Conservation (phyloP, 2,329 filamentous ascomycete genomes). For the Calonectria montana region DNA sequence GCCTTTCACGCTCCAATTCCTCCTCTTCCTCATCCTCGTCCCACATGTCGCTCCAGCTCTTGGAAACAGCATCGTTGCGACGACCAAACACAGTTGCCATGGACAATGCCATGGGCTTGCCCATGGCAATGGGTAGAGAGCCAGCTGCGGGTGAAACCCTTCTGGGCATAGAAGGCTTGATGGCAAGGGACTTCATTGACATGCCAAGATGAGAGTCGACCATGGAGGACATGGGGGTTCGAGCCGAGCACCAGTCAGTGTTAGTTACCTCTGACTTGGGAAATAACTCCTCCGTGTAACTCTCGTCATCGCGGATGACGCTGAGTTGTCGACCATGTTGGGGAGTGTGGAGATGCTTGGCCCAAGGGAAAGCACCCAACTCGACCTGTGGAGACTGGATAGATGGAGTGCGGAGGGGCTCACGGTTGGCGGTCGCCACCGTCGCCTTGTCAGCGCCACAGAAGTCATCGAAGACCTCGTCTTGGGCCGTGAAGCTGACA, state of each 20-base stretch:
- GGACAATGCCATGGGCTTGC: conserved; percentile 77
- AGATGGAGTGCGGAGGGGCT: conserved; percentile 94
- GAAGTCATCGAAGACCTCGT: conserved; percentile 93
- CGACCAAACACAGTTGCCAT: conserved; percentile 85
- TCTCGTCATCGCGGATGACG: conserved; percentile 83
- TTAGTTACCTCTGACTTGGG: conserved; percentile 78
- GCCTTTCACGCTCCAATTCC: conserved; percentile 71
- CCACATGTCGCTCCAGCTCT: conserved; percentile 99
- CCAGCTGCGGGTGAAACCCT: conserved; percentile 71
- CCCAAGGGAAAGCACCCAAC: conserved; percentile 91
- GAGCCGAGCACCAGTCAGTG: conserved; percentile 82
- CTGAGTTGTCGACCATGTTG: conserved; percentile 86
- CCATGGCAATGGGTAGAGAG: conserved; percentile 83
- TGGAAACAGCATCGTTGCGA: conserved; percentile 83
- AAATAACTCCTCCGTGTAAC: conserved; percentile 87
- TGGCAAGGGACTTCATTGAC: conserved; percentile 81
- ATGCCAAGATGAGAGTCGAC: conserved; percentile 84
- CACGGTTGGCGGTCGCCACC: conserved; percentile 87
- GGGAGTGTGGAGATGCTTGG: conserved; percentile 85
- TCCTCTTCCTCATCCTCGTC: conserved; percentile 87
- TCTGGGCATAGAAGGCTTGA: conserved; percentile 53
- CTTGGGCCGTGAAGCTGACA: conserved; percentile 92
- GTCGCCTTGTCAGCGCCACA: conserved; percentile 83
- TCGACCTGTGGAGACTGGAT: conserved; percentile 88
- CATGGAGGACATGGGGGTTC: conserved; percentile 84